A percentile compares a stretch with the other conserved stretches of the same genome.
Conservation (phyloP, 2,329 filamentous ascomycete genomes). For the Alternaria brassicae region DNA sequence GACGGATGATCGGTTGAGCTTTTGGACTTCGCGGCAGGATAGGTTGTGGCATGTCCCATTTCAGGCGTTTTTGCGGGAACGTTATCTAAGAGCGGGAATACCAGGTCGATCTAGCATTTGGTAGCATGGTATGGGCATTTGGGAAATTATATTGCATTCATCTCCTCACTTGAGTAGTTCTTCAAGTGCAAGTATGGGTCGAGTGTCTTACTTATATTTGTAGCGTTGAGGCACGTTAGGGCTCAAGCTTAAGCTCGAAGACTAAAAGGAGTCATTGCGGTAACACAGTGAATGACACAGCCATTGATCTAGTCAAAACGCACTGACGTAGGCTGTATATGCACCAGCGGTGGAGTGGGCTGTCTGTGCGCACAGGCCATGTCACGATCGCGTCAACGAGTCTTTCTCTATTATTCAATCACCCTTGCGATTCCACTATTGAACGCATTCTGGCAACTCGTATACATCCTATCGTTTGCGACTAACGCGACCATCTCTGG, state of each 20-base stretch:
- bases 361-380: not conserved
- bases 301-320: not conserved
- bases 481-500: not conserved
- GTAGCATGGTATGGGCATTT: slow-evolving; percentile 2
- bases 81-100: not conserved
- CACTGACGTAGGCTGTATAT: not conserved
- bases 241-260: not conserved
- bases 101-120: slow-evolving; percentile 3
- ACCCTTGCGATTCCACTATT: not conserved
- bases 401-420: not conserved
- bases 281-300: not conserved
- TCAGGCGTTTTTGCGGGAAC: not conserved
- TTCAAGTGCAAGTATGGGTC: not conserved
- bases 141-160: not conserved
- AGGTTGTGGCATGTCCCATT: not conserved
- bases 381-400: not conserved
- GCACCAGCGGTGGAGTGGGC: not conserved
- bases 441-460: not conserved
- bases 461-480: too few relatives aligned
- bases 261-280: not conserved
- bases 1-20: not conserved
- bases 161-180: not conserved
- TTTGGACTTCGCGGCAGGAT: not conserved
- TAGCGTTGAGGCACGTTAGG: not conserved
- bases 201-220: not conserved